Percentiles rank a stretch among this genome's conserved stretches.
Evolutionary conservation across 2,329 filamentous ascomycete genomes (phyloP).

Genomic region (Neurospora sp.): DNA sequence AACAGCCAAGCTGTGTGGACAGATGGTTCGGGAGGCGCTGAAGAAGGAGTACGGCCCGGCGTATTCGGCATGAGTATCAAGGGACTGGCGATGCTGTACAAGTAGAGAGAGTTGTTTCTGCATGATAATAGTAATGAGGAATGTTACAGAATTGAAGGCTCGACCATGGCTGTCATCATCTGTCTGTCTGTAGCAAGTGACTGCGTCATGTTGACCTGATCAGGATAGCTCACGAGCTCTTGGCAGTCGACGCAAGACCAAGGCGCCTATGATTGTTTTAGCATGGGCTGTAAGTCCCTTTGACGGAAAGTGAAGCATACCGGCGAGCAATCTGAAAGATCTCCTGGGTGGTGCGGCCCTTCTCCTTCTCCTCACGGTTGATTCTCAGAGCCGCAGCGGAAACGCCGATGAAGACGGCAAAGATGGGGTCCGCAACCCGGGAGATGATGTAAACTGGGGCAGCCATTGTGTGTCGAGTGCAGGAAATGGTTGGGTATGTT

Average conservation of each 20-base stretch:
- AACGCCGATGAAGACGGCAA: constrained; percentile 46
- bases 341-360: constrained; percentile 42
- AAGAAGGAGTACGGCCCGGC: constrained; percentile 55
- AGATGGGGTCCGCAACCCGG: constrained; percentile 48
- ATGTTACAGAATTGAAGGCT: background rate
- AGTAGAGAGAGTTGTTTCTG: background rate
- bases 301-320: constrained; percentile 20
- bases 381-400: constrained; percentile 47
- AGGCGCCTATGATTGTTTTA: constrained; percentile 10
- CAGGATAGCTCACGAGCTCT: constrained; percentile 7
- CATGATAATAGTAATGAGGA: background rate
- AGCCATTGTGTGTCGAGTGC: constrained; percentile 30
- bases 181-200: background rate
- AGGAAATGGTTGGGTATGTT: background rate
- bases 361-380: constrained; percentile 50
- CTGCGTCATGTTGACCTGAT: background rate
- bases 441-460: constrained; percentile 51
- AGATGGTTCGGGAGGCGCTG: constrained; percentile 61
- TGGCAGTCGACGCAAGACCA: constrained; percentile 4
- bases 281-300: background rate
- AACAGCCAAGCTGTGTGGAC: constrained; percentile 58
- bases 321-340: constrained; percentile 38
- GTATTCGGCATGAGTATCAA: constrained; percentile 27
- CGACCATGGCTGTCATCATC: background rate
- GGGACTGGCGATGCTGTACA: background rate